These are phyloP conservation scores for Beauveria medogensis DNA, from an alignment of 2,329 filamentous ascomycete species.

Conservation along the genomic window DNA sequence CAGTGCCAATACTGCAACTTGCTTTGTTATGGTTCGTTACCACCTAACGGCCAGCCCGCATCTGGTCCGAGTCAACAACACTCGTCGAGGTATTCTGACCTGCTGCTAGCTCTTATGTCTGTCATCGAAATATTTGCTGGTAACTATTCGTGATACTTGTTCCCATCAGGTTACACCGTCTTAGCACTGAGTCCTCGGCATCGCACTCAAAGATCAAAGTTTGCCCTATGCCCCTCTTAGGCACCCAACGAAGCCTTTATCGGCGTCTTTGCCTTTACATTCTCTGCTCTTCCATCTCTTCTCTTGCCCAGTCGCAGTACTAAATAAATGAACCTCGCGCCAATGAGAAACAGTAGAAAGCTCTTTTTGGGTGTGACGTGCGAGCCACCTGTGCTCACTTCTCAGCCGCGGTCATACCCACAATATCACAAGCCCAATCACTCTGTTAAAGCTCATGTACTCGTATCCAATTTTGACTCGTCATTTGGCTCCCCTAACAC, in stretches of 20 bases:
- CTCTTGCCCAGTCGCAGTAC: no score
- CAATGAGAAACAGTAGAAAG: no score
- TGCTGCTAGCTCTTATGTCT: neutral
- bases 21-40: neutral
- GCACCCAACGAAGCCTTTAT: neutral
- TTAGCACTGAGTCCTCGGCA: neutral
- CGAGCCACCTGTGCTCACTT: neutral
- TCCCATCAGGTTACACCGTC: neutral
- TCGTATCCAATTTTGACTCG: neutral
- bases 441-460: conserved; percentile 1
- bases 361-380: no score
- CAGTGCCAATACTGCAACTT: neutral
- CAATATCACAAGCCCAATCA: conserved; percentile 8
- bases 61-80: conserved; percentile 7
- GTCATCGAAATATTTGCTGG: neutral
- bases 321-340: no score
- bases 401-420: conserved; percentile 9
- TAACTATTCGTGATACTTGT: neutral
- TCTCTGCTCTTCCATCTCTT: no score
- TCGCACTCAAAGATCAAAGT: neutral
- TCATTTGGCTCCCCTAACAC: neutral
- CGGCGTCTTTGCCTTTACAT: neutral
- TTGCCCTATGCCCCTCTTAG: neutral
- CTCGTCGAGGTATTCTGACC: neutral
- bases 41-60: neutral